Conservation (phyloP, 345 rosid species). For the Orychophragmus violaceus region DNA sequence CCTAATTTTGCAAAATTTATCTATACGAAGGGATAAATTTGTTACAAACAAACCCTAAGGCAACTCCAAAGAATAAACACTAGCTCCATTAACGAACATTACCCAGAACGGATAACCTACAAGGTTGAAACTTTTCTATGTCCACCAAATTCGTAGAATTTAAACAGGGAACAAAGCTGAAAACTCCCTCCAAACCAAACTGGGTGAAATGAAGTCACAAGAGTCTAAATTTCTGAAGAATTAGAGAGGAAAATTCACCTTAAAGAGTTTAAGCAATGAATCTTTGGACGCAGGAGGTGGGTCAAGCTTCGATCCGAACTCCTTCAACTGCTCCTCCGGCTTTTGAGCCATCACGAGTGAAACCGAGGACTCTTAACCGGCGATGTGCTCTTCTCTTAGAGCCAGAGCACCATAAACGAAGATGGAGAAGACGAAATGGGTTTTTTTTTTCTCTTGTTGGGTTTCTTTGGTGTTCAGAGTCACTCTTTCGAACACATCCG, state of each 20-base stretch:
- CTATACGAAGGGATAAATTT: not conserved
- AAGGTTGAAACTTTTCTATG: not conserved
- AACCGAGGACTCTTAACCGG: not conserved
- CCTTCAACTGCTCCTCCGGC: conserved; percentile 62
- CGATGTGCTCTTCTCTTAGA: not conserved
- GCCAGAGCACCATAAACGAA: conserved; percentile 11
- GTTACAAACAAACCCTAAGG: conserved; percentile 25
- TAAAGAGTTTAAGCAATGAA: conserved; percentile 68
- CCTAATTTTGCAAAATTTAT: conserved; percentile 15
- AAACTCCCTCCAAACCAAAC: conserved; percentile 23
- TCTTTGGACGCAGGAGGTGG: conserved; percentile 67
- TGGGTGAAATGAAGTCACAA: not conserved
- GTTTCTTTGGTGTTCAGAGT: not conserved
- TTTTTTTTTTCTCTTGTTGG: not conserved
- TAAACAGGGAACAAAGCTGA: not conserved
- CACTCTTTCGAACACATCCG: conserved; percentile 35
- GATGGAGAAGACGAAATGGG: not conserved
- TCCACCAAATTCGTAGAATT: not conserved
- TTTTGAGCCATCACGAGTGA: conserved; percentile 50
- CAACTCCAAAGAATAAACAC: conserved; percentile 2
- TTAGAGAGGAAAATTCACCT: conserved; percentile 36
- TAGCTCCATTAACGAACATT: conserved; percentile 4
- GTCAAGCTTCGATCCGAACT: conserved; percentile 87
- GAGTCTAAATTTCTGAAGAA: conserved; percentile 8
- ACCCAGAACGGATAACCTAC: not conserved